phyloP scores from a whole-genome alignment of 2,329 filamentous ascomycete species.

The Sporothrix brasiliensis region DNA sequence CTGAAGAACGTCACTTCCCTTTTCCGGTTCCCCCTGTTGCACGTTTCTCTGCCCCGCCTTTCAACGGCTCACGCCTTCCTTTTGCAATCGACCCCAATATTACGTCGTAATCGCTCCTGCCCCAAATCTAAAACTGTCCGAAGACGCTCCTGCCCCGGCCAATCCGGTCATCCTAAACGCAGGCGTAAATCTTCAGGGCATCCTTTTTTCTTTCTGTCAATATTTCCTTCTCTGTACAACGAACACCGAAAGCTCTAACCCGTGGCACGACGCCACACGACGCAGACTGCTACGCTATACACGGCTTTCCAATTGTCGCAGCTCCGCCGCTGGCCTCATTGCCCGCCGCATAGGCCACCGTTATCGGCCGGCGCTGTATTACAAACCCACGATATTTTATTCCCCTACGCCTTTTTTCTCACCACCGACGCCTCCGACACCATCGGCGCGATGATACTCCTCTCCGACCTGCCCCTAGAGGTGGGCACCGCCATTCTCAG shows the following conservation, averaged over 20 bases:
- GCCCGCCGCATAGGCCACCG: not conserved
- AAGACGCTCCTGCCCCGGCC: conserved; percentile 3
- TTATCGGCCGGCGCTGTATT: not conserved
- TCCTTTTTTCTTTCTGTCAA: too few relatives aligned
- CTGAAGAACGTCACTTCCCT: not conserved
- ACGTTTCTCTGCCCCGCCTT: conserved; percentile 1
- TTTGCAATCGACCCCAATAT: not conserved
- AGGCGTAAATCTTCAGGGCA: not conserved
- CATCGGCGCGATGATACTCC: conserved; percentile 39
- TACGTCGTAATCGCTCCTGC: not conserved
- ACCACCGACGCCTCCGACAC: not conserved
- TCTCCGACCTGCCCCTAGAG: conserved; percentile 61
- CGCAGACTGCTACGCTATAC: not conserved
- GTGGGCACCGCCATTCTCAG: conserved; percentile 64
- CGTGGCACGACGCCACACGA: too few relatives aligned
- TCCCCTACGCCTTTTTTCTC: not conserved
- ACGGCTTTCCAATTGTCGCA: not conserved
- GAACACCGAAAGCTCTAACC: too few relatives aligned
- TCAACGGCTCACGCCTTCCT: not conserved
- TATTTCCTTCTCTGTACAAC: not conserved
- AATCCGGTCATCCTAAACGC: not conserved
- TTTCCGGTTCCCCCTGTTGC: not conserved
- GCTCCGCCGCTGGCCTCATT: conserved; percentile 1
- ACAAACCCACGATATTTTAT: not conserved
- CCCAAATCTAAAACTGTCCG: not conserved